These are phyloP conservation scores for Plenodomus biglobosus DNA, from an alignment of 2,329 filamentous ascomycete species.

Conservation along the genomic window DNA sequence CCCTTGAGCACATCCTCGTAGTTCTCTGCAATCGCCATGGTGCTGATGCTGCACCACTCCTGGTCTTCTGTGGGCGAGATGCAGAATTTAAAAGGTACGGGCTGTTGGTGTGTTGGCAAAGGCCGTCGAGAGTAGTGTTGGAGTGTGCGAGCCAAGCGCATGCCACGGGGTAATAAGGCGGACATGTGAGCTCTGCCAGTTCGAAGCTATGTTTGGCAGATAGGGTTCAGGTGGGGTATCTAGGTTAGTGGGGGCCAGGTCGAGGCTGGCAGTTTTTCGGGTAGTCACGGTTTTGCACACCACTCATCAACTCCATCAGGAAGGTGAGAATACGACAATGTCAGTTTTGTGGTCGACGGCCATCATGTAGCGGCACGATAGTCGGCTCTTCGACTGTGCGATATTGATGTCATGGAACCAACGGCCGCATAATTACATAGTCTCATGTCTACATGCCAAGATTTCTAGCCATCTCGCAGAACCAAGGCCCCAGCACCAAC, in stretches of 20 bases:
- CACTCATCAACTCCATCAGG: conserved; percentile 14
- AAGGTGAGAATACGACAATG: conserved; percentile 13
- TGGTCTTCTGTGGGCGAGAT: conserved; percentile 5
- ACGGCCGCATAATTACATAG: conserved; percentile 8
- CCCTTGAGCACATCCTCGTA: conserved; percentile 51
- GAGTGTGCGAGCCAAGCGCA: conserved; percentile 10
- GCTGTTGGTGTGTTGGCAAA: background rate
- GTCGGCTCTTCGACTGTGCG: background rate
- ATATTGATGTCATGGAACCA: conserved; percentile 1
- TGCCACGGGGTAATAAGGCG: conserved; percentile 7
- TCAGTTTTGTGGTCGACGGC: background rate
- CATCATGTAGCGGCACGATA: background rate
- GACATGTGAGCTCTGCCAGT: conserved; percentile 16
- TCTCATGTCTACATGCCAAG: conserved; percentile 5
- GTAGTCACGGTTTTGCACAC: conserved; percentile 24
- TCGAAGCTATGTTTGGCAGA: conserved; percentile 14
- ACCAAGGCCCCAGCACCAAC: too few species aligned
- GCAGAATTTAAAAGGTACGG: conserved; percentile 5
- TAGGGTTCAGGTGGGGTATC: conserved; percentile 4
- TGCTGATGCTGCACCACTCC: conserved; percentile 15
- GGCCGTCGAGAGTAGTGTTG: conserved; percentile 1
- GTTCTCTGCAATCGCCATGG: conserved; percentile 36
- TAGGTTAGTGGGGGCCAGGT: background rate
- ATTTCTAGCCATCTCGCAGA: too few species aligned
- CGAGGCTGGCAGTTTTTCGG: conserved; percentile 19